Base-by-base conservation (phyloP, 2,329 filamentous ascomycete species). In the Escovopsis sp. region DNA sequence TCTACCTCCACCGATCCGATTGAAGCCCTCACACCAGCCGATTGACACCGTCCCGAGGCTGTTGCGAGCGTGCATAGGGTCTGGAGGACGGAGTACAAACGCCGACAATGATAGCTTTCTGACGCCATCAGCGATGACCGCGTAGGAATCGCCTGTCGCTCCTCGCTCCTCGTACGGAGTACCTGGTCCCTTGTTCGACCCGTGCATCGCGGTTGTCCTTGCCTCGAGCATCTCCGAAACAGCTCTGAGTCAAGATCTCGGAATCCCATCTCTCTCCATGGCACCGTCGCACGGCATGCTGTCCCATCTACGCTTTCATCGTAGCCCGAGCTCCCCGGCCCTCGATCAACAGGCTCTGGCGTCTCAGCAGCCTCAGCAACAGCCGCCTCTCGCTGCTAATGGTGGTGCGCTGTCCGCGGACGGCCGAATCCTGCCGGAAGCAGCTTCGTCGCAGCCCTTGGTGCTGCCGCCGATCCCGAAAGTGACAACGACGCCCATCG, bases 231-330 rank as follows among this genome's bases (percentile, higher is more conserved):
- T 26, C 31, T 28, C 34, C 34, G 28, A 37, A 23, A 21, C 6
- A 23, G 19, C 15, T 25, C 36, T 33, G 12, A 9, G 28, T 25
- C 14, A n/a, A 25, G 16, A 27, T 35, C 10, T 14, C 27, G n/a
- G n/a, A n/a, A 17, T 31, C 17, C 26, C 18, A n/a, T 21, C 26
- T 23, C 21, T 27, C 26, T 15, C 25, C 14, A 29, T 32, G 26
- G 26, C 18, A 17, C 25, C 31, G 27, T 26, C 41, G 44, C 43
- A 45, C 42, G 43, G 39, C 42, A 69, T 70, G 66, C 57, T 69
- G 35, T 68, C 65, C 43, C 63, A 68, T 53, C 60, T 73, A 33
- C 68, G 69, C 47, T 72, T 74, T 54, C 70, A 73, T 47, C 66
- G 70, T 46, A 66, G 65, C 55, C 69, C 70, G 41, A 59, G 63